Percentiles rank a stretch among this genome's conserved stretches.
phyloP scores from a whole-genome alignment of 345 rosid genomes.

The Pugionium dolabratum region DNA sequence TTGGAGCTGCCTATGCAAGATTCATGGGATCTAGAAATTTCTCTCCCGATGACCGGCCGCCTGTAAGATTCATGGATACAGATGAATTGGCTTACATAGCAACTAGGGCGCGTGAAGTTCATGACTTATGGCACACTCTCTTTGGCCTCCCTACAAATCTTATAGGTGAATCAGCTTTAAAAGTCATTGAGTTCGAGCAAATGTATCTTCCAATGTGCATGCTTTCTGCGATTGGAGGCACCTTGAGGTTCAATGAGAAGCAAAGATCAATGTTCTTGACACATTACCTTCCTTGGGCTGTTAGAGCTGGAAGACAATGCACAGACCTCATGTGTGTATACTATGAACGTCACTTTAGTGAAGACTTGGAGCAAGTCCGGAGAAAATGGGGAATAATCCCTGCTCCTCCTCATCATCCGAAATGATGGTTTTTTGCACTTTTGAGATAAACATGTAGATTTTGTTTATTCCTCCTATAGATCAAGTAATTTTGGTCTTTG shows the following conservation, averaged over 20 bases:
- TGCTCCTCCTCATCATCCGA: slow-evolving; percentile 55
- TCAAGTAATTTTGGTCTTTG: not conserved
- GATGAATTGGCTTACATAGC: slow-evolving; percentile 71
- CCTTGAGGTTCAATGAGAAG: slow-evolving; percentile 59
- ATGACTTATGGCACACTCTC: slow-evolving; percentile 83
- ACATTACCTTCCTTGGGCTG: slow-evolving; percentile 75
- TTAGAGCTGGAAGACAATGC: slow-evolving; percentile 53
- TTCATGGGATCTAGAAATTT: slow-evolving; percentile 90
- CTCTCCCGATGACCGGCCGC: slow-evolving; percentile 75
- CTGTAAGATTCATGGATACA: slow-evolving; percentile 77
- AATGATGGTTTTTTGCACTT: not conserved
- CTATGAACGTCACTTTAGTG: slow-evolving; percentile 64
- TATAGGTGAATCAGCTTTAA: slow-evolving; percentile 68
- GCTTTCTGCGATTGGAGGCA: slow-evolving; percentile 68
- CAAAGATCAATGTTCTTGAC: slow-evolving; percentile 61
- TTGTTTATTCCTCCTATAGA: not conserved
- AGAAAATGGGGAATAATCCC: slow-evolving; percentile 61
- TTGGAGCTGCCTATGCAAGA: slow-evolving; percentile 82
- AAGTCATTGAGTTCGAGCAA: slow-evolving; percentile 77
- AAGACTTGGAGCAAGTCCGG: slow-evolving; percentile 70
- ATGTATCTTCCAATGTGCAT: slow-evolving; percentile 76
- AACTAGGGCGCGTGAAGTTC: slow-evolving; percentile 73
- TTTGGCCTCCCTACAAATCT: slow-evolving; percentile 71
- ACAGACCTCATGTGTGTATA: slow-evolving; percentile 70
- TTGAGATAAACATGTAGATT: not conserved